Base-by-base conservation (phyloP, 257 asterid genomes). In the Nicotiana sylvestris region DNA sequence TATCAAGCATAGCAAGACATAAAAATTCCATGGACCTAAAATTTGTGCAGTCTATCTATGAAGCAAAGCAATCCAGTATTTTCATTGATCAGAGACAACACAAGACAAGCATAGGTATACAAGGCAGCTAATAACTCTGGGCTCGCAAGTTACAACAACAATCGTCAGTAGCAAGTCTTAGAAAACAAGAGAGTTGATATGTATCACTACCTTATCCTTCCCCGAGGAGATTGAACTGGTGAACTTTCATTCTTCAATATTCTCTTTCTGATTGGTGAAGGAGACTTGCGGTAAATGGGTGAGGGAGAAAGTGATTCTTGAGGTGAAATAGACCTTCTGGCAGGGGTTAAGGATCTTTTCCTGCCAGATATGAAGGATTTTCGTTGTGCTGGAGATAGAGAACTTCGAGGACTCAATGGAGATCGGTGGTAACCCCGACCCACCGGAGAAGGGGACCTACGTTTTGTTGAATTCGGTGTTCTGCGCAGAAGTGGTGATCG, bases 291-390 rank as follows among this genome's bases (percentile, higher is more conserved):
- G 65, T 29, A 91, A 81, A 65, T 81, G 66, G 88, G 91, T 62
- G 94, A 87, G 35, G 93, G 92, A 66, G 97, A 92, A 88, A 90
- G 84, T 33, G 83, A 89, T 69, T 86, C 91, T 84, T 77, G 87
- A 81, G 89, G 85, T 43, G 92, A 83, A 29, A 85, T 87, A 87
- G 93, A 92, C 83, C 87, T 89, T 74, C 82, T 51, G 64, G 83
- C 66, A 81, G 84, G 87, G 66, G 88, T 83, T 25, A 67, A 43
- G 60, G 89, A 77, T 16, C 81, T 81, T 35, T 72, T 82, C 80
- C 88, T 80, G 55, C 77, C 85, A 81, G 79, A 86, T 78, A 56
- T 11, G 56, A 92, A 83, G 86, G 92, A 81, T 86, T 91, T 92
- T 49, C 78, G 92, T 12, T 68, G 88, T 83, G 55, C 86, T 62